These are phyloP conservation scores for Claviceps capensis DNA, from an alignment of 2,329 filamentous ascomycete genomes.

Conservation along the genomic window DNA sequence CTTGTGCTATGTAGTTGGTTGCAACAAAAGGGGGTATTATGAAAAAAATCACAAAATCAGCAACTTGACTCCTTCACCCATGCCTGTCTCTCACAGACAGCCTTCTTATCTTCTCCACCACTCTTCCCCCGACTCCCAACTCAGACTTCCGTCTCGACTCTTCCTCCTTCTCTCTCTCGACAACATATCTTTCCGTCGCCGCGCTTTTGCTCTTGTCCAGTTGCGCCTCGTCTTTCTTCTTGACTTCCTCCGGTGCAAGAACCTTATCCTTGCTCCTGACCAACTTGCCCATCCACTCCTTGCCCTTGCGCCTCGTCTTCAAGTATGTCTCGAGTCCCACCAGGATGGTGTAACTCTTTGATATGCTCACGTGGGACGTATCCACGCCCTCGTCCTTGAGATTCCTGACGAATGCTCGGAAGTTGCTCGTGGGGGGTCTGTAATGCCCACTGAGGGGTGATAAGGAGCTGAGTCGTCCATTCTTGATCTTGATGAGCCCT, in stretches of 20 bases:
- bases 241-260: slow-evolving; percentile 45
- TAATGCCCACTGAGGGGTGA: slow-evolving; percentile 71
- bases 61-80: background rate
- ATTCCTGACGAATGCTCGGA: slow-evolving; percentile 64
- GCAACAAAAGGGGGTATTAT: slow-evolving; percentile 1
- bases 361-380: slow-evolving; percentile 65
- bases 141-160: slow-evolving; percentile 25
- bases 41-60: background rate
- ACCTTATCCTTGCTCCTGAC: slow-evolving; percentile 43
- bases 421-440: slow-evolving; percentile 69
- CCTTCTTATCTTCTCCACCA: slow-evolving; percentile 28
- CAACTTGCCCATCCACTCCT: slow-evolving; percentile 36
- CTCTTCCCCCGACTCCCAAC: slow-evolving; percentile 13
- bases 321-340: slow-evolving; percentile 72
- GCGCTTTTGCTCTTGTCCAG: slow-evolving; percentile 48
- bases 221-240: slow-evolving; percentile 41
- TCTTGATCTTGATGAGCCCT: slow-evolving; percentile 71
- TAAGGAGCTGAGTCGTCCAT: slow-evolving; percentile 61
- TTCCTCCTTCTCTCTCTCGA: slow-evolving; percentile 23
- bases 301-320: slow-evolving; percentile 52
- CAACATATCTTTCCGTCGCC: slow-evolving; percentile 31
- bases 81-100: slow-evolving; percentile 14
- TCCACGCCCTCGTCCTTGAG: slow-evolving; percentile 64
- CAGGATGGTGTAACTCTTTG: slow-evolving; percentile 68
- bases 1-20: background rate